Conservation (phyloP, 2,329 filamentous ascomycete species). For the Ophiostoma piceae region DNA sequence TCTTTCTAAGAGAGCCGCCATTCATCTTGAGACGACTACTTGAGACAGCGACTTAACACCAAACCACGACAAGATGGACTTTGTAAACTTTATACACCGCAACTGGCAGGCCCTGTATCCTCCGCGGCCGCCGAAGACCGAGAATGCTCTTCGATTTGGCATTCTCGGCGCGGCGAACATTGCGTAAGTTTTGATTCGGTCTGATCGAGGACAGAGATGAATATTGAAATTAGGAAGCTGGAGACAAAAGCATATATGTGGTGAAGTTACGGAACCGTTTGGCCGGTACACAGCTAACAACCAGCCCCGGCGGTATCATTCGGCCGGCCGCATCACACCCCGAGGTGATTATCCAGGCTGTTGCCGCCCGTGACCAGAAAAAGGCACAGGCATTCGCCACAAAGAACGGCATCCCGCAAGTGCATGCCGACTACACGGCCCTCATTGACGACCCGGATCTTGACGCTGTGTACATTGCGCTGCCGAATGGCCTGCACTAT, state of each 20-base stretch:
- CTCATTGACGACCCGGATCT: slow-evolving; percentile 36
- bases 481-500: slow-evolving; percentile 41
- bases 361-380: slow-evolving; percentile 47
- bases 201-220: background rate
- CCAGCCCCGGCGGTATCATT: slow-evolving; percentile 39
- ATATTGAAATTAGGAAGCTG: background rate
- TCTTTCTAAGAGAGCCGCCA: background rate
- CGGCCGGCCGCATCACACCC: slow-evolving; percentile 48
- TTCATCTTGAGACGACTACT: background rate
- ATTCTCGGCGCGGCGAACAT: slow-evolving; percentile 41
- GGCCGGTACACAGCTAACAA: background rate
- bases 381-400: slow-evolving; percentile 47
- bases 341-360: slow-evolving; percentile 47
- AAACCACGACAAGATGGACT: slow-evolving; percentile 4
- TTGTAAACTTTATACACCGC: slow-evolving; percentile 17
- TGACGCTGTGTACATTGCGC: slow-evolving; percentile 48
- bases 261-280: too few species aligned
- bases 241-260: too few species aligned
- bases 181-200: slow-evolving; percentile 30
- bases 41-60: background rate
- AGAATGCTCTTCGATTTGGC: slow-evolving; percentile 36
- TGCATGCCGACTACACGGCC: slow-evolving; percentile 42
- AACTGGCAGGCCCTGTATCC: slow-evolving; percentile 23
- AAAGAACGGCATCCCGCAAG: slow-evolving; percentile 47
- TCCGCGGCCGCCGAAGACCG: slow-evolving; percentile 21